phyloP scores from a whole-genome alignment of 2,329 filamentous ascomycete genomes.

The Cercospora citrullina region DNA sequence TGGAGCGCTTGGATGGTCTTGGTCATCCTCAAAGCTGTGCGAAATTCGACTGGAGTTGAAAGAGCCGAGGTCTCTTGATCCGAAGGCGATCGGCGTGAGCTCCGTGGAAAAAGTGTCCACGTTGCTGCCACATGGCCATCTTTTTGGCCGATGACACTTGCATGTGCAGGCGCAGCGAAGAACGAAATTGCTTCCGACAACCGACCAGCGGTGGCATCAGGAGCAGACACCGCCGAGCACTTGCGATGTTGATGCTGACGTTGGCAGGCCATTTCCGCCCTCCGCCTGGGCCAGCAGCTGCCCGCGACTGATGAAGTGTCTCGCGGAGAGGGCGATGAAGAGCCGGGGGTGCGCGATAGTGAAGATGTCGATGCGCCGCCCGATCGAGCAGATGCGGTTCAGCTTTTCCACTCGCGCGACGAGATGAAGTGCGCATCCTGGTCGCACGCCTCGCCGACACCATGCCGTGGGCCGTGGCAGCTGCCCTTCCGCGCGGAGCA shows the following conservation, averaged over 20 bases:
- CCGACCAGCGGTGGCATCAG: not conserved
- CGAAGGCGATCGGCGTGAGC: not conserved
- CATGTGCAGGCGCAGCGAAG: not conserved
- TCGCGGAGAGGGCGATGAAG: not conserved
- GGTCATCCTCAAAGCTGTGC: not conserved
- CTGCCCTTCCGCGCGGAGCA: not conserved
- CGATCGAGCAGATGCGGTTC: not conserved
- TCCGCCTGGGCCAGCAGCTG: not conserved
- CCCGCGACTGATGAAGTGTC: not conserved
- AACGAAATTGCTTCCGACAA: not conserved
- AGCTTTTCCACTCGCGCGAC: not conserved
- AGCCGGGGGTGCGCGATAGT: not conserved
- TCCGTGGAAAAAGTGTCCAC: not conserved
- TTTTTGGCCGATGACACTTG: not conserved
- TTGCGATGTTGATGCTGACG: not conserved
- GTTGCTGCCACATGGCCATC: not conserved
- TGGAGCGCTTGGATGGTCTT: not conserved
- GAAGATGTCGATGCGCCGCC: not conserved
- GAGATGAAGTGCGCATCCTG: not conserved
- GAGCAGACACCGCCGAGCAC: not conserved
- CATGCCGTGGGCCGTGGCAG: not conserved
- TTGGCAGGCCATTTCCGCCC: not conserved
- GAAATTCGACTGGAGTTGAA: not conserved
- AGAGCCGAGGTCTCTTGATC: not conserved
- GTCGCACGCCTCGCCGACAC: not conserved